These are phyloP conservation scores for Davidsoniella virescens DNA, from an alignment of 2,329 filamentous ascomycete species.

Conservation along the genomic window DNA sequence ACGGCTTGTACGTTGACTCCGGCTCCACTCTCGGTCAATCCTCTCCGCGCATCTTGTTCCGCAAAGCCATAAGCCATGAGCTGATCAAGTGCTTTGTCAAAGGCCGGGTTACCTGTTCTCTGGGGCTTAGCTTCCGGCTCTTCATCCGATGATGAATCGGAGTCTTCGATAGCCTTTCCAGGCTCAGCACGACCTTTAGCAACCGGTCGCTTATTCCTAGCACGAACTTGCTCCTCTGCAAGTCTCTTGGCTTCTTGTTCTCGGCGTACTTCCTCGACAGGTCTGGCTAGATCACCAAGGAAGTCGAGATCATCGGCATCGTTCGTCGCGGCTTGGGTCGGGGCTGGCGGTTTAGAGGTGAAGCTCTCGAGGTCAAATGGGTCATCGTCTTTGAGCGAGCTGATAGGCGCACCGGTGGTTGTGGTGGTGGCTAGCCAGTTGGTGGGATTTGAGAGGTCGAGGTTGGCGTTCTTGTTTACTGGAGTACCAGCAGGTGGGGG, in stretches of 20 bases:
- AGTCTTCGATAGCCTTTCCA: slow-evolving; percentile 38
- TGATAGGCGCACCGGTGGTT: slow-evolving; percentile 22
- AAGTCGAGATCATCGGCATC: slow-evolving; percentile 46
- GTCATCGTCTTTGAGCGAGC: slow-evolving; percentile 55
- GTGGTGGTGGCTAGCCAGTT: slow-evolving; percentile 31
- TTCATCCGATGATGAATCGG: slow-evolving; percentile 30
- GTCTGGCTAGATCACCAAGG: slow-evolving; percentile 45
- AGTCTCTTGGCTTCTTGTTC: slow-evolving; percentile 20
- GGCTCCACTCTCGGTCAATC: slow-evolving; percentile 63
- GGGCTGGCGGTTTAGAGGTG: slow-evolving; percentile 21
- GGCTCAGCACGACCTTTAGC: slow-evolving; percentile 27
- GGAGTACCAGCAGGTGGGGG: slow-evolving; percentile 28
- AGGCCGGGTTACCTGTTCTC: slow-evolving; percentile 18
- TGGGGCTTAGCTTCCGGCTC: slow-evolving; percentile 23
- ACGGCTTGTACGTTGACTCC: slow-evolving; percentile 72
- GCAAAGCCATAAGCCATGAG: slow-evolving; percentile 92
- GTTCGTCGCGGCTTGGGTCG: slow-evolving; percentile 17
- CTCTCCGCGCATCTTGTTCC: slow-evolving; percentile 63
- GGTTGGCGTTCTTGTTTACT: slow-evolving; percentile 25
- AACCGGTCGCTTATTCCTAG: slow-evolving; percentile 20
- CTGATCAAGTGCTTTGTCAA: slow-evolving; percentile 70
- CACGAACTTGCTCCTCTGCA: slow-evolving; percentile 2
- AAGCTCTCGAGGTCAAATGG: slow-evolving; percentile 67
- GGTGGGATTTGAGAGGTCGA: slow-evolving; percentile 37
- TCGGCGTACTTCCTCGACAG: slow-evolving; percentile 45